phyloP scores from a whole-genome alignment of 805 yeast species.

The Lachancea meyersii region DNA sequence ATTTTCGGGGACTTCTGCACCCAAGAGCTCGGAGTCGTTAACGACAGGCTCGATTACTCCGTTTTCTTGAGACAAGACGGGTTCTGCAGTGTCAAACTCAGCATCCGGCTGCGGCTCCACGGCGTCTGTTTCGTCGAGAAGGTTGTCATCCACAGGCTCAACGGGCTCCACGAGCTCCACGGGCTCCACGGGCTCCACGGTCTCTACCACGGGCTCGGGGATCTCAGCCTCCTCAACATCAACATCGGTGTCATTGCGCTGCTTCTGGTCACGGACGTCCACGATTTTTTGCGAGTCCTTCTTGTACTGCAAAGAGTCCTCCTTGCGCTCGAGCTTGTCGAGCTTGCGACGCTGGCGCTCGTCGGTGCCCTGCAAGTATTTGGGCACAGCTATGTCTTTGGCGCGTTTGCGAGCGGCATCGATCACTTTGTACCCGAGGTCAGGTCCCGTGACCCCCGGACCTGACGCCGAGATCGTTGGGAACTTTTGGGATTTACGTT shows the following conservation, averaged over 20 bases:
- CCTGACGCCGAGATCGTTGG: constrained; percentile 31
- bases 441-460: constrained; percentile 16
- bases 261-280: constrained; percentile 5
- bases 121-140: no score
- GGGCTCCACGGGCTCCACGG: constrained; percentile 2
- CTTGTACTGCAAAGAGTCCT: constrained; percentile 19
- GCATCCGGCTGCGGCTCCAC: no score
- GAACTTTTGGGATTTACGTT: constrained; percentile 14
- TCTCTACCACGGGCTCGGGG: not conserved
- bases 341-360: constrained; percentile 20
- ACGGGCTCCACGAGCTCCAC: not conserved
- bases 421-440: constrained; percentile 25
- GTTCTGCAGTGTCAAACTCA: no score
- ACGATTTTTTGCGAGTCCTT: constrained; percentile 22
- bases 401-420: constrained; percentile 19
- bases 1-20: not conserved
- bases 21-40: not conserved
- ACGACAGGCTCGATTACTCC: not conserved
- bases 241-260: constrained; percentile 5
- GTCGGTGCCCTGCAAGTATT: constrained; percentile 24
- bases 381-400: constrained; percentile 30
- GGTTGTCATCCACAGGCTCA: not conserved
- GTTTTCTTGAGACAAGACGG: no score
- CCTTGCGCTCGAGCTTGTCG: constrained; percentile 20
- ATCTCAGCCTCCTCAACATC: constrained; percentile 2